Percentiles rank a stretch among this genome's conserved stretches.
Conservation (phyloP, 192 early-diverging fungal species). For the Rhizophagus sp. region DNA sequence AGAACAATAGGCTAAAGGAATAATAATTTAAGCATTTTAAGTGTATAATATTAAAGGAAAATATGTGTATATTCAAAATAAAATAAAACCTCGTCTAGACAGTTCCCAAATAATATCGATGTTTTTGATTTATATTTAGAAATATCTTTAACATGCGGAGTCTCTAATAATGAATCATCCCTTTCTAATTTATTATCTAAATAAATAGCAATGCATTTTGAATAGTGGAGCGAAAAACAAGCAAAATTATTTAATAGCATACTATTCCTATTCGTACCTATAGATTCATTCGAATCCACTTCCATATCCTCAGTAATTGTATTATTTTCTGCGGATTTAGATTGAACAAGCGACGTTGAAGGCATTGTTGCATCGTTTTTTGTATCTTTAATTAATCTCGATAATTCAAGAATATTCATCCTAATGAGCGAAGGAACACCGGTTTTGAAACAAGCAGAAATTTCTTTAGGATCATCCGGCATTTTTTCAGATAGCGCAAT, state of each 20-base stretch:
- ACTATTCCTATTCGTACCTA: neutral
- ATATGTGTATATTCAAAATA: neutral
- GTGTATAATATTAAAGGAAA: neutral
- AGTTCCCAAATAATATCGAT: slow-evolving; percentile 1
- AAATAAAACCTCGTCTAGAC: neutral
- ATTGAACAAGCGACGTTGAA: neutral
- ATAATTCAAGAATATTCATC: slow-evolving; percentile 78
- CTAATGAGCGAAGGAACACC: slow-evolving; percentile 88
- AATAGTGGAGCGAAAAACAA: neutral
- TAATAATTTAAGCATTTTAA: neutral
- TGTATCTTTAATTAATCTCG: slow-evolving; percentile 27
- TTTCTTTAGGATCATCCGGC: slow-evolving; percentile 66
- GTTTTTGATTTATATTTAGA: neutral
- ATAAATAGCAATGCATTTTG: neutral
- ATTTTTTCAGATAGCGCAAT: slow-evolving; percentile 68
- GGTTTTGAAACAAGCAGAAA: slow-evolving; percentile 70
- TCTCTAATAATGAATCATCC: neutral
- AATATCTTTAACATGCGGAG: neutral
- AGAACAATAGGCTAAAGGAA: neutral
- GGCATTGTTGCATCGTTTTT: neutral
- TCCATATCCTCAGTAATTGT: neutral
- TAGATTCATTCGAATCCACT: neutral
- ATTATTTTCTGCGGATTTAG: neutral
- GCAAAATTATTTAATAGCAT: neutral
- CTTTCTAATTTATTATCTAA: neutral